Percentiles rank a stretch among this genome's conserved stretches.
Conservation (phyloP, 345 rosid species). For the Isatis tinctoria region DNA sequence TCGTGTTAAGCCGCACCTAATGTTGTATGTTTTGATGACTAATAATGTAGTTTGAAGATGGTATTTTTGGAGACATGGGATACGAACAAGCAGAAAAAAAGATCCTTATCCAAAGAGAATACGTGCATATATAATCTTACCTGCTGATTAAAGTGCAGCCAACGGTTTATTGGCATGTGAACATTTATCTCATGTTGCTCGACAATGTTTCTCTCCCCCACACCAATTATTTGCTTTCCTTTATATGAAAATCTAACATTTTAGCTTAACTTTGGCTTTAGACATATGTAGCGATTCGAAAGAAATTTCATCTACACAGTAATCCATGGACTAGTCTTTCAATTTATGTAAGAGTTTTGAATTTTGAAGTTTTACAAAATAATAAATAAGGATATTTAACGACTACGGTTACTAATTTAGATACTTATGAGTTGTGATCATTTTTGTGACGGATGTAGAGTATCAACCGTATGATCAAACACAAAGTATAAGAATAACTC, state of each 20-base stretch:
- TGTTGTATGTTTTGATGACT: neutral
- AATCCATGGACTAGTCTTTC: neutral
- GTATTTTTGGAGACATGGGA: neutral
- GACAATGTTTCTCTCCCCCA: neutral
- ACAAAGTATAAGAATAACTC: too few relatives aligned
- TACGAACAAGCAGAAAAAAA: neutral
- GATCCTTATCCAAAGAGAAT: conserved; percentile 12
- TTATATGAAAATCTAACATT: neutral
- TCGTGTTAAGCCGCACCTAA: neutral
- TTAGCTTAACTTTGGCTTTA: neutral
- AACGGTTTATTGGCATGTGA: conserved; percentile 28
- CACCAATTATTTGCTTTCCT: neutral
- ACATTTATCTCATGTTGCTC: conserved; percentile 9
- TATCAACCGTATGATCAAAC: too few relatives aligned
- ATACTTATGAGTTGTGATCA: neutral
- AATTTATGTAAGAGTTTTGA: neutral
- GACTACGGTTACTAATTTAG: too few relatives aligned
- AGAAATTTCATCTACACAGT: neutral
- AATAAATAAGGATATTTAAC: too few relatives aligned
- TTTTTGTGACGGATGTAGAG: too few relatives aligned
- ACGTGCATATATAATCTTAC: neutral
- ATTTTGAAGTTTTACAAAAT: neutral
- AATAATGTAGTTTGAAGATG: too few relatives aligned
- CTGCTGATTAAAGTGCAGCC: conserved; percentile 17
- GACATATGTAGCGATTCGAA: neutral